Base-by-base conservation (phyloP, 2,329 filamentous ascomycete species). In the Penicillium sp. region DNA sequence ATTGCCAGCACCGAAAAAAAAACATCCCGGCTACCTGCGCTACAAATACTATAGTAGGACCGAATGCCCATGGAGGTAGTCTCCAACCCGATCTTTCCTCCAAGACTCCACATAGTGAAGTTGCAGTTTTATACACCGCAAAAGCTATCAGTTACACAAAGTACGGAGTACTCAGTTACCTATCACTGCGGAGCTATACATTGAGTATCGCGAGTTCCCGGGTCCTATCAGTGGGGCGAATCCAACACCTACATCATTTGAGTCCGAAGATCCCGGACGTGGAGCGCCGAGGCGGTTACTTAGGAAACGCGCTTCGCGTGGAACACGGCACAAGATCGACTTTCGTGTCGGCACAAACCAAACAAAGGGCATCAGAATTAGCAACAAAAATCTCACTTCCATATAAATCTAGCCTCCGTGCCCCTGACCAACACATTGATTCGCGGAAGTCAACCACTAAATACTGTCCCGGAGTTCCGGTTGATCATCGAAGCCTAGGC, bases 221-320 rank as follows among this genome's bases (percentile, higher is more conserved):
- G 59, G 37, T 55, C 45, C 52, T 45, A 55, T 56, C 47, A 50
- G 56, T 65, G 63, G 63, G 61, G 56, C 61, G 9, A 33, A 60
- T 45, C 46, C 52, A 50, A 22, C 44, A 16, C 41, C 45, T 58
- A 55, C 57, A 61, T 60, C 59, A 61, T 59, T 53, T 54, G 45
- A 52, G 38, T 50, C 50, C 50, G 61, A 59, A 30, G 57, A 61
- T 59, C 61, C 57, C 51, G 55, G 61, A 61, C 58, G 62, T 58
- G 57, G 44, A 63, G 57, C 37, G 44, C 45, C 53, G 52, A 63
- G 63, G 61, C 65, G 65, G 65, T 67, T 67, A 66, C 65, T 67
- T 63, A 44, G 65, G 65, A 63, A 66, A 67, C 65, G 61, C 63
- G 61, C 60, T 52, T 59, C 55, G 55, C 58, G 56, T 48, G 43